Evolutionary conservation across 106 monocot species (phyloP), one percentile per base, ranked within the genome.

Genomic region (Xerophyta viscosa): DNA sequence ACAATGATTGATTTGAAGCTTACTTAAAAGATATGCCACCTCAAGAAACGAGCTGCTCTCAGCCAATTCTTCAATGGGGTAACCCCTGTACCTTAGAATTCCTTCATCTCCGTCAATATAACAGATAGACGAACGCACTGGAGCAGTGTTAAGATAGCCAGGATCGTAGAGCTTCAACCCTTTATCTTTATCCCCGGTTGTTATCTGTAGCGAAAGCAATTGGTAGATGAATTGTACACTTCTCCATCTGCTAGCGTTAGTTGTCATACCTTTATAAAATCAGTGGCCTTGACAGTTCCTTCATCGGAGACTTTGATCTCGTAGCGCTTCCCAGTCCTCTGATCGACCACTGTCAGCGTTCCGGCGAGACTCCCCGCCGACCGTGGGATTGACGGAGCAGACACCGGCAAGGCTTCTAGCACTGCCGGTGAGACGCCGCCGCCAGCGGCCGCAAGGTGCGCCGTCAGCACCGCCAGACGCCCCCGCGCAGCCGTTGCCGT

Each of bases 81-180:
- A 99, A 13, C 98, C 98, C 48, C 98, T 86, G 58, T 99, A 99
- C 25, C 82, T 67, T 37, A 99, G 83, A 56, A 99, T 90, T 36
- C 98, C 98, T 51, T 90, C 86, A 57, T 99, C 98, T 54, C 98
- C 98, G 62, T 99, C 98, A 57, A 99, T 99, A 50, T 90, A 99
- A 52, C 76, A 80, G 42, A 99, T 85, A 20, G 98, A 66, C 1
- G 98, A 90, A 4, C 82, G 67, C 8, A 99, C 90, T 2, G 90
- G 98, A 52, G 98, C 90, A 21, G 98, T 90, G 65, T 99, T 99
- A 21, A 99, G 82, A 60, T 90, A 99, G 1, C 98, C 98, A 25
- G 98, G 98, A 69, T 99, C 98, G 56, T 90, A 90, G 31, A 90
- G 69, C 45, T 90, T 90, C 17, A 90, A 59, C 3, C 98, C 98